Conservation (phyloP, 2,329 filamentous ascomycete genomes). For the Beauveria bassiana region DNA sequence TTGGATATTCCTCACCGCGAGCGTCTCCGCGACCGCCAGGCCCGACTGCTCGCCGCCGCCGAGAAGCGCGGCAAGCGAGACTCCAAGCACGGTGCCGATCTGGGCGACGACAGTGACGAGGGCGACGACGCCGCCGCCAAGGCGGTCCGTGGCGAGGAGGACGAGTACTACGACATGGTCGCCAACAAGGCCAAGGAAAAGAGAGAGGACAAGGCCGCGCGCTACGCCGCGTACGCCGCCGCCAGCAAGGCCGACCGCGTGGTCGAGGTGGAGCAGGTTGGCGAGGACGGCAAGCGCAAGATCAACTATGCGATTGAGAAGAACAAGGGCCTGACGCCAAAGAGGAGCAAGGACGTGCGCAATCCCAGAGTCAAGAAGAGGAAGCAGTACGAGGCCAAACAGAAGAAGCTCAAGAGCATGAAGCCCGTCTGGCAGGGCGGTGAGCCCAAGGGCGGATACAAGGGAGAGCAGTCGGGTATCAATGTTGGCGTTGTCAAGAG, state of each 20-base stretch:
- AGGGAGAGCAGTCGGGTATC: slow-evolving; percentile 89
- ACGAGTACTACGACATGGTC: slow-evolving; percentile 88
- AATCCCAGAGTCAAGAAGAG: slow-evolving; percentile 98
- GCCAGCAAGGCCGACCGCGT: slow-evolving; percentile 58
- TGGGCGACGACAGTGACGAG: slow-evolving; percentile 62
- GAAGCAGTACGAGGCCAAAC: slow-evolving; percentile 91
- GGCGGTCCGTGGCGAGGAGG: slow-evolving; percentile 49
- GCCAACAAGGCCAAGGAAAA: slow-evolving; percentile 62
- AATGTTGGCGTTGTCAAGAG: slow-evolving; percentile 91
- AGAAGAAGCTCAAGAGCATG: slow-evolving; percentile 91
- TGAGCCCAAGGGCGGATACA: slow-evolving; percentile 77
- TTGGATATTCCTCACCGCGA: slow-evolving; percentile 82
- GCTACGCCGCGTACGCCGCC: slow-evolving; percentile 45
- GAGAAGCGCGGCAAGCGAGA: slow-evolving; percentile 69
- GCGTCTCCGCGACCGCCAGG: slow-evolving; percentile 76
- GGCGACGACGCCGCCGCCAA: slow-evolving; percentile 50
- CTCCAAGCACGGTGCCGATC: slow-evolving; percentile 54
- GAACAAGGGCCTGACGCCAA: slow-evolving; percentile 90
- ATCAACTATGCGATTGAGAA: slow-evolving; percentile 93
- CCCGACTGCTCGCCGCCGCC: slow-evolving; percentile 80
- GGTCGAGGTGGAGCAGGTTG: slow-evolving; percentile 60
- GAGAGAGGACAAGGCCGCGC: slow-evolving; percentile 61
- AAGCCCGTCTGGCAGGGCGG: slow-evolving; percentile 80
- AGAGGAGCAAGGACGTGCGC: slow-evolving; percentile 85
- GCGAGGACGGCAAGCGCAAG: slow-evolving; percentile 79